Conservation (phyloP, 495 filamentous ascomycete species). For the Podospora comata region DNA sequence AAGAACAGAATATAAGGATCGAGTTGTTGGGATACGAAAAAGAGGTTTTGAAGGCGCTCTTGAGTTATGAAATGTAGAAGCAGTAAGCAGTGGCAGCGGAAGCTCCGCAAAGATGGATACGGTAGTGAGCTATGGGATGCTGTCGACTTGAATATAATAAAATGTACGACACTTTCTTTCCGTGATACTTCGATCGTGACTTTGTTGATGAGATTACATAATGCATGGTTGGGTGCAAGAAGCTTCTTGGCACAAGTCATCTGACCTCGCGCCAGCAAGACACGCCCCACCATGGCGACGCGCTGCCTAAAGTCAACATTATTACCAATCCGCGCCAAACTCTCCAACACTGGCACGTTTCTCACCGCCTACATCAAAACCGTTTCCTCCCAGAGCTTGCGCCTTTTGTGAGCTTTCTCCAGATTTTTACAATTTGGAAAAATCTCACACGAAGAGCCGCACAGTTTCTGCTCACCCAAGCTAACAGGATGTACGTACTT, state of each 20-base stretch:
- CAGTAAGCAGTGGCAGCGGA: too few relatives aligned
- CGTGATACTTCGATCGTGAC: too few relatives aligned
- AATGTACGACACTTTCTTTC: too few relatives aligned
- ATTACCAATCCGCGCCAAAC: neutral
- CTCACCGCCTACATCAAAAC: neutral
- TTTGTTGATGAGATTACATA: too few relatives aligned
- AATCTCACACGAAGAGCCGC: neutral
- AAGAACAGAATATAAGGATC: too few relatives aligned
- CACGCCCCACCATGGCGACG: slow-evolving; percentile 1
- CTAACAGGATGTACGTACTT: neutral
- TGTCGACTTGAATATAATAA: too few relatives aligned
- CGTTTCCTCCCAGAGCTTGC: neutral
- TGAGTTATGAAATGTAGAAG: too few relatives aligned
- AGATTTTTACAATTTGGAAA: neutral
- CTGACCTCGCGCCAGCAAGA: slow-evolving; percentile 3
- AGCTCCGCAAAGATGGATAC: too few relatives aligned
- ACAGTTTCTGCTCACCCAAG: neutral
- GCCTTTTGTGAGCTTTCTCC: neutral
- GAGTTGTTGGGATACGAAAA: too few relatives aligned
- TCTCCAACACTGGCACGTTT: slow-evolving; percentile 5
- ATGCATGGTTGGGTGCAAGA: neutral
- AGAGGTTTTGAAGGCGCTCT: too few relatives aligned
- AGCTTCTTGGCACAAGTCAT: neutral
- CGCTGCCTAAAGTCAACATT: slow-evolving; percentile 8
- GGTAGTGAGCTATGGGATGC: too few relatives aligned